Conservation (phyloP, 2,329 filamentous ascomycete genomes). For the Pseudogymnoascus sp. region DNA sequence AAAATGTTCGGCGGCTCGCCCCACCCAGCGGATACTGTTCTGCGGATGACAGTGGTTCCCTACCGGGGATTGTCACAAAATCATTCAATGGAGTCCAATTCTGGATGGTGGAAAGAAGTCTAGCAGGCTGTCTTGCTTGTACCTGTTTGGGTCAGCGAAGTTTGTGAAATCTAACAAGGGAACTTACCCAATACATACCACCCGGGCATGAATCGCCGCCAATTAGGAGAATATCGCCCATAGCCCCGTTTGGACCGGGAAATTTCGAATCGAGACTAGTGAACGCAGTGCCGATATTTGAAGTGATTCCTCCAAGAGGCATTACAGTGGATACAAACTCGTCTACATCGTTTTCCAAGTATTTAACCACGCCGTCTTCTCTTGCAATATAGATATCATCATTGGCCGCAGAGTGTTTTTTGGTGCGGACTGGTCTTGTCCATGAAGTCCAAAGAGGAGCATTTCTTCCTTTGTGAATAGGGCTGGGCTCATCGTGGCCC, state of each 20-base stretch:
- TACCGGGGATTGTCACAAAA: slow-evolving; percentile 37
- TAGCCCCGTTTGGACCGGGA: slow-evolving; percentile 31
- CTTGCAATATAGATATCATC: slow-evolving; percentile 82
- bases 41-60: slow-evolving; percentile 26
- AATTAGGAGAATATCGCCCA: slow-evolving; percentile 70
- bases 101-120: slow-evolving; percentile 53
- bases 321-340: slow-evolving; percentile 48
- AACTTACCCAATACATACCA: slow-evolving; percentile 50
- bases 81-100: slow-evolving; percentile 47
- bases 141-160: slow-evolving; percentile 32
- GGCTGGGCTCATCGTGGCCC: slow-evolving; percentile 28
- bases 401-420: slow-evolving; percentile 51
- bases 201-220: slow-evolving; percentile 74
- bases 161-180: not conserved
- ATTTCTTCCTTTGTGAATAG: slow-evolving; percentile 40
- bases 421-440: slow-evolving; percentile 66
- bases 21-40: slow-evolving; percentile 25
- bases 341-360: slow-evolving; percentile 57
- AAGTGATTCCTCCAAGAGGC: slow-evolving; percentile 58
- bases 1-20: slow-evolving; percentile 21
- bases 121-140: slow-evolving; percentile 46
- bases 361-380: slow-evolving; percentile 76
- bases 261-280: slow-evolving; percentile 47
- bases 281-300: slow-evolving; percentile 75
- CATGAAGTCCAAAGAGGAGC: slow-evolving; percentile 73